Evolutionary conservation across 139 green algal species (phyloP), one percentile per base, ranked within the genome.

Genomic region (Chlorella ohadii): DNA sequence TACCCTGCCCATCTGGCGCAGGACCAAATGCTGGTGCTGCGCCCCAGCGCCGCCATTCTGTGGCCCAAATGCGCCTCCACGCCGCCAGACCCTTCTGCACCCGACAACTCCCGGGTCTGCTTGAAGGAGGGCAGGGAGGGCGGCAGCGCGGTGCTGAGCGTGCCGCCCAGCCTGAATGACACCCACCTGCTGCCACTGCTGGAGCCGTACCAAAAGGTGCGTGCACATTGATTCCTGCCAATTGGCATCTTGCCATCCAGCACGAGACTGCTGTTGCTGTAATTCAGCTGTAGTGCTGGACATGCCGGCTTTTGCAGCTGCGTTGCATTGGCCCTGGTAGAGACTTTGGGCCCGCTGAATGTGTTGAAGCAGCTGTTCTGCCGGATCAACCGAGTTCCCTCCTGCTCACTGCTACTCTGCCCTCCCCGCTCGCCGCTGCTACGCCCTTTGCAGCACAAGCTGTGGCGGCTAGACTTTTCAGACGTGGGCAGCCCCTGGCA

Each of bases 401-500:
- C 51, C 51, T 59, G 51, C 51, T 13, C 2, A 13, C 51, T 59
- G 51, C 51, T 22, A 3, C 2, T 59, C 44, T 11, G 6, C 7
- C 44, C 44, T 55, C 44, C 44, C 11, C 7, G 7, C 44, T 55
- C 44, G 7, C 44, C 44, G 6, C 44, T n/a, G n/a, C n/a, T n/a
- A n/a, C n/a, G 44, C 44, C 6, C 44, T 9, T 51, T 9, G 44
- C 25, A 56, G 22, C 61, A 41, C 59, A 28, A 27, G 22, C 76
- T 82, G 36, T 82, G 76, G 76, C 36, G 57, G 22, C 76, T 82
- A 0, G 76, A 82, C 76, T 44, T 82, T 12, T 71, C 36, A 15
- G 76, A 82, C 28, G n/a, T 82, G 0, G 76, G 76, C 76, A 72
- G 57, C 76, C 76, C 72, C 59, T 82, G 76, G 76, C 76, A 82